Conservation (phyloP, 805 yeast species). For the Torulaspora gathmanii region DNA sequence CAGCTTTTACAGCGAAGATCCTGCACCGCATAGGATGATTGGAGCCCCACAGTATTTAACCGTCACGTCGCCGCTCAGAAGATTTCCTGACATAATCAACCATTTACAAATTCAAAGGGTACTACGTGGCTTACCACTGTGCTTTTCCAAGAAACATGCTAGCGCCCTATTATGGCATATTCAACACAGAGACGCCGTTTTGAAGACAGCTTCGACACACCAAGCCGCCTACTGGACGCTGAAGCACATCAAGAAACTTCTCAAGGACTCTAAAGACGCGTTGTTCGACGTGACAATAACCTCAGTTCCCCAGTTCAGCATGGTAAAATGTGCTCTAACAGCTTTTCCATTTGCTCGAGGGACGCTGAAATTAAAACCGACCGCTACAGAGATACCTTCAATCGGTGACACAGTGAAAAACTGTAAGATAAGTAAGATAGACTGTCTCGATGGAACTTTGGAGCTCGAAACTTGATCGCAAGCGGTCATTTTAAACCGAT, state of each 20-base stretch:
- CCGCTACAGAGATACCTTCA: constrained; percentile 29
- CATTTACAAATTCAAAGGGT: constrained; percentile 67
- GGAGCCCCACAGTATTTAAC: constrained; percentile 63
- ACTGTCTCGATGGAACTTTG: constrained; percentile 42
- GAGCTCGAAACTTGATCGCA: constrained; percentile 21
- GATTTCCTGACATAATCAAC: constrained; percentile 73
- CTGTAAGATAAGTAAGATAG: constrained; percentile 41
- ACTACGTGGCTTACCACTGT: constrained; percentile 28
- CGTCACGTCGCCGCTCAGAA: constrained; percentile 83
- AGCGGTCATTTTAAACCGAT: background rate
- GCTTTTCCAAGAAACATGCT: constrained; percentile 36
- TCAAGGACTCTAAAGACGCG: constrained; percentile 7
- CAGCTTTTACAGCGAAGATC: constrained; percentile 46
- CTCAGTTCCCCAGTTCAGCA: constrained; percentile 40
- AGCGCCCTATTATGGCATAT: constrained; percentile 41
- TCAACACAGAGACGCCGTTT: constrained; percentile 41
- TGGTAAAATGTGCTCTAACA: constrained; percentile 32
- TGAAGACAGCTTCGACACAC: constrained; percentile 31
- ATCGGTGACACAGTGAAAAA: constrained; percentile 44
- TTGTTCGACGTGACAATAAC: constrained; percentile 38
- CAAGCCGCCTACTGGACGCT: constrained; percentile 39
- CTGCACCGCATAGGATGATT: constrained; percentile 54
- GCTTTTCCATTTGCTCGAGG: constrained; percentile 34
- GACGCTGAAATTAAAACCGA: constrained; percentile 27
- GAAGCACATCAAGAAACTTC: constrained; percentile 24